phyloP scores from a whole-genome alignment of 495 filamentous ascomycete species.

The Hypoxylon cercidicola region DNA sequence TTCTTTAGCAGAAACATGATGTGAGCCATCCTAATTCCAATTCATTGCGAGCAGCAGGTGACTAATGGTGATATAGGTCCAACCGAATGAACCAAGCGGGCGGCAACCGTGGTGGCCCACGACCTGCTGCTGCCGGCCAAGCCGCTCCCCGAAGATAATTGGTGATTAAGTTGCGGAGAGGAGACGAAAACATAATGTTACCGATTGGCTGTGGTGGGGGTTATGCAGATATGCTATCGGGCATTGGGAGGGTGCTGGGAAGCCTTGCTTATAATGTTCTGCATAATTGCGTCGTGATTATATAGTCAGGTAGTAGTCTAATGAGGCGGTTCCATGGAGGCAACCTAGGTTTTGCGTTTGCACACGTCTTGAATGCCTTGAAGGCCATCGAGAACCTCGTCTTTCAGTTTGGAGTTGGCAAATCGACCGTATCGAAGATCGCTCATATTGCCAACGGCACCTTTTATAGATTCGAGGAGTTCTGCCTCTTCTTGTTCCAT shows the following conservation, averaged over 20 bases:
- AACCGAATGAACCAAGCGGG: conserved; percentile 49
- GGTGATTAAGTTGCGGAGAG: not conserved
- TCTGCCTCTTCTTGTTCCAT: conserved; percentile 71
- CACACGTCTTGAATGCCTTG: conserved; percentile 71
- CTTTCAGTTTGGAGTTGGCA: conserved; percentile 65
- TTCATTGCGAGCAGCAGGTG: not conserved
- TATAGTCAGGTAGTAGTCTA: conserved; percentile 29
- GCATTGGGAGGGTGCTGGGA: conserved; percentile 7
- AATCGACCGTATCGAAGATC: conserved; percentile 85
- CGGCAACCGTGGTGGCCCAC: conserved; percentile 26
- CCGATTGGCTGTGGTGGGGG: not conserved
- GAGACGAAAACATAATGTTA: conserved; percentile 3
- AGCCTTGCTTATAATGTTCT: conserved; percentile 5
- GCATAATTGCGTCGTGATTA: conserved; percentile 25
- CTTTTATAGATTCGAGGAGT: conserved; percentile 68
- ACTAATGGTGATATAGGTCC: conserved; percentile 31
- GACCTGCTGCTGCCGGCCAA: conserved; percentile 42
- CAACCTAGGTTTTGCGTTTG: conserved; percentile 55
- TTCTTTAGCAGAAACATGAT: conserved; percentile 85
- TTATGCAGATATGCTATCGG: conserved; percentile 6
- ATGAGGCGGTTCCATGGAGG: conserved; percentile 25
- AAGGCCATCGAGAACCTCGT: conserved; percentile 72
- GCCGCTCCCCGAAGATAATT: conserved; percentile 43
- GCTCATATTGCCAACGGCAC: conserved; percentile 76
- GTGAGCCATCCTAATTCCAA: conserved; percentile 68